Evolutionary conservation across 1,284 basidiomycete genomes (phyloP).

Genomic region (Tranzscheliella williamsii): DNA sequence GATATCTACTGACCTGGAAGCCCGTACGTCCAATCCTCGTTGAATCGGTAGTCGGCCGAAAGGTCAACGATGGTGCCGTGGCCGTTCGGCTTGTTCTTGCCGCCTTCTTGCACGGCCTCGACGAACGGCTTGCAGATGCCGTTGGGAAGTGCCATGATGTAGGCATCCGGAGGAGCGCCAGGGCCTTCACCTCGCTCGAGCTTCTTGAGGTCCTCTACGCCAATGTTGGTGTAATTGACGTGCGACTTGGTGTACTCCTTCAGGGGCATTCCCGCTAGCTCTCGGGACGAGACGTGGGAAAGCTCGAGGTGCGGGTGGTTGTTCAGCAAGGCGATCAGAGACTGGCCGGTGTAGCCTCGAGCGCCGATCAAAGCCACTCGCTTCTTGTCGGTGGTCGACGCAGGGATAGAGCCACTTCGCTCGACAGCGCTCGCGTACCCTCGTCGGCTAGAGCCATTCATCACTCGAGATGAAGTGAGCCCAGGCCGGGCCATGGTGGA

Average conservation of each 20-base stretch:
- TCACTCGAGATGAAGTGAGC: slow-evolving; percentile 64
- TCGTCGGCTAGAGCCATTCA: slow-evolving; percentile 27
- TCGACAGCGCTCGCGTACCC: slow-evolving; percentile 65
- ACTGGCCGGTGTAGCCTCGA: slow-evolving; percentile 91
- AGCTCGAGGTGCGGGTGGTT: slow-evolving; percentile 83
- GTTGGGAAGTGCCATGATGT: slow-evolving; percentile 92
- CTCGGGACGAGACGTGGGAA: slow-evolving; percentile 92
- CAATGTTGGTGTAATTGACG: slow-evolving; percentile 64
- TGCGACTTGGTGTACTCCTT: slow-evolving; percentile 79
- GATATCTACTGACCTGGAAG: slow-evolving; percentile 82
- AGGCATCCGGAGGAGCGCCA: slow-evolving; percentile 58
- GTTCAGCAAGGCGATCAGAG: slow-evolving; percentile 81
- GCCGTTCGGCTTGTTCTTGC: slow-evolving; percentile 71
- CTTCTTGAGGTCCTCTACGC: slow-evolving; percentile 56
- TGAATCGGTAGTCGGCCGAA: slow-evolving; percentile 93
- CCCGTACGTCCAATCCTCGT: slow-evolving; percentile 93
- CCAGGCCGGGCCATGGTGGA: slow-evolving; percentile 57
- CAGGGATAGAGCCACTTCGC: slow-evolving; percentile 62
- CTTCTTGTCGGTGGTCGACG: slow-evolving; percentile 71
- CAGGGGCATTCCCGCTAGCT: slow-evolving; percentile 81
- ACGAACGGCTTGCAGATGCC: slow-evolving; percentile 97
- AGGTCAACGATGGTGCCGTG: slow-evolving; percentile 75
- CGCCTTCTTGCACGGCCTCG: slow-evolving; percentile 81
- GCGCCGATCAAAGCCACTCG: slow-evolving; percentile 94
- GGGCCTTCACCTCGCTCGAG: slow-evolving; percentile 54